Conservation (phyloP, 352 stramenopile genomes). For the Globisporangium apiculatum region DNA sequence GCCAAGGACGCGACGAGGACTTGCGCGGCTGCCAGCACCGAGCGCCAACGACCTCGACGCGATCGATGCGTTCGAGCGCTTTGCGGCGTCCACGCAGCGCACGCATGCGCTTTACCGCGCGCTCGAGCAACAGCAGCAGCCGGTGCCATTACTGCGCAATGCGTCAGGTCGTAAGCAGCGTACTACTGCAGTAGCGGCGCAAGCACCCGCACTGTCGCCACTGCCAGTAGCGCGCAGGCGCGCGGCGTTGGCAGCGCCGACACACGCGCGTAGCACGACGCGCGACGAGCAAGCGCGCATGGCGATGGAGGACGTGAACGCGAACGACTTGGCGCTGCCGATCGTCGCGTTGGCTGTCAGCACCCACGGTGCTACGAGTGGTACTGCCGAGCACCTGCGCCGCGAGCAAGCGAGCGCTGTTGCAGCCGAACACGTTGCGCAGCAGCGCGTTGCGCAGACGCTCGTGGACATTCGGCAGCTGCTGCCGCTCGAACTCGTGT, state of each 20-base stretch:
- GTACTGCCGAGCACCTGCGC: slow-evolving; percentile 2
- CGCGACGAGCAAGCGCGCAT: slow-evolving; percentile 25
- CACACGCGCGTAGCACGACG: background rate
- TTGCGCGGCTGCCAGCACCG: slow-evolving; percentile 33
- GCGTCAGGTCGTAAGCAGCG: too few species aligned
- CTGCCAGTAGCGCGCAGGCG: background rate
- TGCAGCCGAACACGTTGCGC: slow-evolving; percentile 14
- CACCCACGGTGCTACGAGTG: background rate
- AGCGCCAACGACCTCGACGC: slow-evolving; percentile 24
- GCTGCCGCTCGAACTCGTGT: slow-evolving; percentile 62
- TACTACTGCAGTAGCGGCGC: too few species aligned
- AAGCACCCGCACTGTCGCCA: background rate
- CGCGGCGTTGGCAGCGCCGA: too few species aligned
- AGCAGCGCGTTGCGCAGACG: slow-evolving; percentile 31
- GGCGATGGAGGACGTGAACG: slow-evolving; percentile 22
- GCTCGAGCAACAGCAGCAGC: slow-evolving; percentile 16
- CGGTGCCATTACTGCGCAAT: background rate
- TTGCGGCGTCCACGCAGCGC: slow-evolving; percentile 21
- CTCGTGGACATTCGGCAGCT: slow-evolving; percentile 46
- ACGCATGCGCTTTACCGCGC: slow-evolving; percentile 26
- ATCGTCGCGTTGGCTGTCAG: background rate
- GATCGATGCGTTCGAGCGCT: slow-evolving; percentile 35
- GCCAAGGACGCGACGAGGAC: slow-evolving; percentile 30
- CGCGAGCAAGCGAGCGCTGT: slow-evolving; percentile 8
- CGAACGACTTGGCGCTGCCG: background rate